Evolutionary conservation across 2,329 filamentous ascomycete species (phyloP), one percentile per base, ranked within the genome.

Genomic region (Sclerotinia minor): DNA sequence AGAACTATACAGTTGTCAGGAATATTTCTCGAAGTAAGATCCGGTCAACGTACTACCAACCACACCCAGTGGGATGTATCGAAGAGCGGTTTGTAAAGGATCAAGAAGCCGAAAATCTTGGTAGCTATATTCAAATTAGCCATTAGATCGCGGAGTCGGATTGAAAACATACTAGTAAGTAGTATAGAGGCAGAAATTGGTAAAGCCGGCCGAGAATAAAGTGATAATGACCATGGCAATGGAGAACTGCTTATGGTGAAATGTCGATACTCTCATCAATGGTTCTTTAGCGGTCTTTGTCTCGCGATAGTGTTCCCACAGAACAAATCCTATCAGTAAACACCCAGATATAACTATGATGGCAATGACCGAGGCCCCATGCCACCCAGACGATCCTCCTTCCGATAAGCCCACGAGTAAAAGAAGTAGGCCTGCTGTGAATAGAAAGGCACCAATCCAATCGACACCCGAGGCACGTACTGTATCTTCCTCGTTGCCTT

Each of bases 331-430:
- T 0, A 45, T 55, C 1, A 73, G 55, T 38, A 84, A 82, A 72
- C 91, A 89, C 1, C 80, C 76, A 4, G 77, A 79, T 4, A 91
- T 78, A 19, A 90, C 78, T 6, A 87, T 69, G 13, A 89, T 21
- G 0, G 87, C 83, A 5, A 88, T 77, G 3, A 86, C 84, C 84
- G 87, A 91, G 0, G 87, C 82, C 0, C 83, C 85, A 9, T 78
- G 76, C 89, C 89, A 92, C 6, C 89, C 89, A 1, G 88, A 85
- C 0, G 89, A 85, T 71, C 90, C 90, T 26, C 89, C 89, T 74
- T 91, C 85, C 0, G 89, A 89, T 38, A 92, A 79, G 0, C 87
- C 85, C 69, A 91, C 89, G 47, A 91, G 80, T 13, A 92, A 80
- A 0, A 86, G 82, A 11, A 91, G 78, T 4, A 90, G 80, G 0